Evolutionary conservation across 169 alveolate species (phyloP).

Genomic region (Cryptosporidium bovis): DNA sequence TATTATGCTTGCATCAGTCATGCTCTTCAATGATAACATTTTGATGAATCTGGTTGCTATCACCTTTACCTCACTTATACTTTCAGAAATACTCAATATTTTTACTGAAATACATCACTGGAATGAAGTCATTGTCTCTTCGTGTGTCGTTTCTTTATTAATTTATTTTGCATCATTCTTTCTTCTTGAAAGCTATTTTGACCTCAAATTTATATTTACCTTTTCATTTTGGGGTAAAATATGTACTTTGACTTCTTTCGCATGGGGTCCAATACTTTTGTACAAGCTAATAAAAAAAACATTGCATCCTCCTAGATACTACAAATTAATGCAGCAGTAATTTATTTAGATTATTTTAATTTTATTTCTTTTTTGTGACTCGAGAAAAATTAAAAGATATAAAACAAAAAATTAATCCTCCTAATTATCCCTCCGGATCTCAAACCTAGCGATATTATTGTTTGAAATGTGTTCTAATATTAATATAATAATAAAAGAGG

Average conservation of each 20-base stretch:
- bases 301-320: constrained; percentile 89
- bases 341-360: no score
- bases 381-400: no score
- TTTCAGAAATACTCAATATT: constrained; percentile 93
- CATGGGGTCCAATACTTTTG: constrained; percentile 92
- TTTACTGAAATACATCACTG: constrained; percentile 92
- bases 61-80: constrained; percentile 95
- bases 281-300: constrained; percentile 84
- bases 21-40: constrained; percentile 90
- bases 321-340: constrained; percentile 80
- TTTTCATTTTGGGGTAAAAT: constrained; percentile 90
- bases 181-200: constrained; percentile 90
- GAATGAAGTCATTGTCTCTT: constrained; percentile 78
- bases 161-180: constrained; percentile 85
- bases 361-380: no score
- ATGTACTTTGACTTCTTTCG: constrained; percentile 86
- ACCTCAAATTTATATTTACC: constrained; percentile 87
- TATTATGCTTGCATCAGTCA: constrained; percentile 93
- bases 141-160: constrained; percentile 6
- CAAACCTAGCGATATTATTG: no score
- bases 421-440: no score
- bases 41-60: constrained; percentile 92
- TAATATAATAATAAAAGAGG: no score
- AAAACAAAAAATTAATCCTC: no score
- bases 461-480: no score